A percentile compares a stretch with the other conserved stretches of the same genome.
phyloP scores from a whole-genome alignment of 2,329 filamentous ascomycete genomes.

The Colletotrichum ledebouriae region DNA sequence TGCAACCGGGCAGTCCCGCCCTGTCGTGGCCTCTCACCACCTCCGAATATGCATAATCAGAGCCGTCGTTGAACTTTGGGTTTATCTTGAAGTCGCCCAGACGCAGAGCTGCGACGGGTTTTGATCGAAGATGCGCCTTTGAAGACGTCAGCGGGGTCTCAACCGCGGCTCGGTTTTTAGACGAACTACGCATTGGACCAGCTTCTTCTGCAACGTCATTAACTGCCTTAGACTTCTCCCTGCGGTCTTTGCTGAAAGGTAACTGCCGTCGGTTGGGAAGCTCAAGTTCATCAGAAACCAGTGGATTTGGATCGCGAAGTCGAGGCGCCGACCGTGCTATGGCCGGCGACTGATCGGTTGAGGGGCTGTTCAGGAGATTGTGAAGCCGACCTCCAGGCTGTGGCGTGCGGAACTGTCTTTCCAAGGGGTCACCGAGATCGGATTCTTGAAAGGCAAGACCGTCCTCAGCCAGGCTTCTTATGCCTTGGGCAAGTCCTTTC shows the following conservation, averaged over 20 bases:
- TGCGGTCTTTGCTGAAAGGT: constrained; percentile 53
- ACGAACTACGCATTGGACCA: constrained; percentile 11
- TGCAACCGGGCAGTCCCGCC: constrained; percentile 80
- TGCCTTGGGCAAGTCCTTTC: constrained; percentile 51
- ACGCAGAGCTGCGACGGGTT: constrained; percentile 68
- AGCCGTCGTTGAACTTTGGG: constrained; percentile 76
- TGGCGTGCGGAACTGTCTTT: constrained; percentile 37
- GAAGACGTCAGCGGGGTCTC: constrained; percentile 33
- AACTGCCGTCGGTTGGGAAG: constrained; percentile 58
- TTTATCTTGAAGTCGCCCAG: constrained; percentile 88
- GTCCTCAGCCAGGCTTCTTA: constrained; percentile 64
- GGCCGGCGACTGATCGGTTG: constrained; percentile 44
- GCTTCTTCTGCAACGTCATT: constrained; percentile 1
- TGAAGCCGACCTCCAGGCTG: constrained; percentile 50
- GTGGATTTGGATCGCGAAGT: constrained; percentile 41
- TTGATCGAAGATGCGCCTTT: constrained; percentile 65
- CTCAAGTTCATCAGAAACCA: constrained; percentile 45
- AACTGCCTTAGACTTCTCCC: constrained; percentile 34
- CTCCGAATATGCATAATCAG: constrained; percentile 80
- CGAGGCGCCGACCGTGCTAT: constrained; percentile 48
- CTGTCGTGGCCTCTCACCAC: constrained; percentile 80
- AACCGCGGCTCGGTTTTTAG: constrained; percentile 16
- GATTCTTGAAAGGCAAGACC: constrained; percentile 51
- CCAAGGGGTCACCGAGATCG: constrained; percentile 33
- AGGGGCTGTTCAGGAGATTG: constrained; percentile 51